Conservation (phyloP, 805 yeast species). For the Saturnispora bothae region DNA sequence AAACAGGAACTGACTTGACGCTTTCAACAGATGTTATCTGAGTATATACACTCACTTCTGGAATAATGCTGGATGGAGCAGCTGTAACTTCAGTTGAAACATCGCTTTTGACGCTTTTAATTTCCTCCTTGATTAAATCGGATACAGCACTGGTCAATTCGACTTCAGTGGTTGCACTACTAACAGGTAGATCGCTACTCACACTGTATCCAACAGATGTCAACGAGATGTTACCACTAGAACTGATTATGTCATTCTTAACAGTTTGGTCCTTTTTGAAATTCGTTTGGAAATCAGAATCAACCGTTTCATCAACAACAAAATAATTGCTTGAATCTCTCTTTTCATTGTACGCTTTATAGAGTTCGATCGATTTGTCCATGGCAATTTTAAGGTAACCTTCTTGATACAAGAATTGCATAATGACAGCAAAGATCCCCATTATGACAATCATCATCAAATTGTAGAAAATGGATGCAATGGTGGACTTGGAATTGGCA, state of each 20-base stretch:
- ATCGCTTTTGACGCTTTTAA: too few relatives aligned
- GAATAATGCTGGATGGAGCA: neutral
- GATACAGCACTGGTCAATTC: neutral
- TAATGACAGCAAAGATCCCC: slow-evolving; percentile 17
- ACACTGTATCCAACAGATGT: neutral
- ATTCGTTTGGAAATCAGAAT: neutral
- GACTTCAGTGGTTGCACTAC: neutral
- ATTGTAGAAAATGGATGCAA: slow-evolving; percentile 20
- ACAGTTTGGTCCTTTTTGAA: slow-evolving; percentile 3
- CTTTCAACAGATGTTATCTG: too few relatives aligned
- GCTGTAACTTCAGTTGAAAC: too few relatives aligned
- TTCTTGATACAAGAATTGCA: slow-evolving; percentile 22
- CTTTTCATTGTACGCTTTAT: slow-evolving; percentile 17
- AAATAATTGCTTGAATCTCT: slow-evolving; percentile 27
- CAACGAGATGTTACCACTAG: neutral
- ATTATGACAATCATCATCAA: slow-evolving; percentile 19
- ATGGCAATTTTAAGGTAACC: slow-evolving; percentile 21
- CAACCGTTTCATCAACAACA: slow-evolving; percentile 23
- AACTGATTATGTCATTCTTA: slow-evolving; percentile 7
- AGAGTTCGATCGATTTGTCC: slow-evolving; percentile 15
- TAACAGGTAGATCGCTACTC: neutral
- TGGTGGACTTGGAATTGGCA: slow-evolving; percentile 30
- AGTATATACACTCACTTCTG: too few relatives aligned
- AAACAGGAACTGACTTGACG: too few relatives aligned
- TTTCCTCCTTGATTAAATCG: neutral